Evolutionary conservation across 768 basidiomycete species (phyloP), one percentile per base, ranked within the genome.

Genomic region (Kwoniella pini): DNA sequence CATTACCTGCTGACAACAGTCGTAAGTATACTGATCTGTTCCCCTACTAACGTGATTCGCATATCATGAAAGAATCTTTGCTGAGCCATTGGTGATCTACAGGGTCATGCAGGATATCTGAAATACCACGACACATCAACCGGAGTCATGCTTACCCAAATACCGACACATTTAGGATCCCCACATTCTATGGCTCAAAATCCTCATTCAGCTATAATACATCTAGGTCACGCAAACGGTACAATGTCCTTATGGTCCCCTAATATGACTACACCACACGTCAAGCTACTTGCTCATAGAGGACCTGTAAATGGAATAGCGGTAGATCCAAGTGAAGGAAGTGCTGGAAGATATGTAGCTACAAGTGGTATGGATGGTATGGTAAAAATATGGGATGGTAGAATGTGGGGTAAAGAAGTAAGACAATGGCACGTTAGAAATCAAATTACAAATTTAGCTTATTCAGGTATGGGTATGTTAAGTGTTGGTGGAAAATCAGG

Each of bases 101-200:
- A 61, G 59, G 91, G 93, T 6, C 89, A 93, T 71, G 81, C 90
- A 13, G 95, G 96, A 2, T 90, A 87, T 77, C 82, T 98, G 0
- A 94, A 94, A 80, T 99, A 97, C 80, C 92, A 95, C 80, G 96
- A 99, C 74, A 94, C 91, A 0, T 92, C 95, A 3, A 98, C 92
- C 0, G 96, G 96, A 12, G 83, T 86, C 55, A 82, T 96, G 38
- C 81, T 98, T 31, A 85, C 86, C 36, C 87, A 91, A 74, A 91
- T 95, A 77, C 87, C 91, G 21, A 95, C 93, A 9, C 91, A 90
- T 72, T 83, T 95, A 24, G 94, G 96, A 2, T 84, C 88, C 9
- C 91, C 89, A 69, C 83, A 81, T 31, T 84, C 89, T 38, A 90
- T 99, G 86, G 81, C 90, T 0, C 93, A 97, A 81, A 97, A 96